Base-by-base conservation (phyloP, 192 early-diverging fungal species). In the Backusella luteola region DNA sequence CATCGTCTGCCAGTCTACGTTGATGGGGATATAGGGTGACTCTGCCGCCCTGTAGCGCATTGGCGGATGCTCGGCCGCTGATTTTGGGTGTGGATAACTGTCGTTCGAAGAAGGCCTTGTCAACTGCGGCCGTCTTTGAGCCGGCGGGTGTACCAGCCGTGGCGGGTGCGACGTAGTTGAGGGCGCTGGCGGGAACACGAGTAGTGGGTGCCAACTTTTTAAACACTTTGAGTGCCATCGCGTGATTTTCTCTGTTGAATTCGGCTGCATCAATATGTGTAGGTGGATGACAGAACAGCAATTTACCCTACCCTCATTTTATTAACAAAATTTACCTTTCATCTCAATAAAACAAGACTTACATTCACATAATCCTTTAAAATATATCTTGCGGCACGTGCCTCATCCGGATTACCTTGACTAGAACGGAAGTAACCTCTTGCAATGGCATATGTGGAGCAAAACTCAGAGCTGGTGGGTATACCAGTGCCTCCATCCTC, bases 351-450 rank as follows among this genome's bases (percentile, higher is more conserved):
- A 6, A 1, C 41, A 6, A 4, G 26, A 44, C 84, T 85, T 85
- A 90, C 90, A 81, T 91, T 90, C 38, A 98, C 95, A 84, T 99
- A 99, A 84, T 99, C 98, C 86, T 99, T 99, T 71, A 99, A 87
- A 74, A 99, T 92, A 76, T 96, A 95, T 76, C 97, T 88, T 1
- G 98, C 97, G 0, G 98, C 97, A 41, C 98, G 91, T 9, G 97
- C 88, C 86, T 99, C 97, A 87, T 99, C 98, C 35, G 97, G 96
- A 86, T 97, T 97, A 74, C 98, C 98, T 82, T 98, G 95, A 80
- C 92, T 90, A 46, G 93, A 87, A 79, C 95, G 94, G 74, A 94
- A 94, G 73, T 93, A 94, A 46, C 98, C 98, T 81, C 98, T 86
- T 7, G 95, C 94, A 34, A 96, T 81, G 34, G 97, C 97, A 85